Conservation (phyloP, 768 basidiomycete genomes). For the Mycena venus region DNA sequence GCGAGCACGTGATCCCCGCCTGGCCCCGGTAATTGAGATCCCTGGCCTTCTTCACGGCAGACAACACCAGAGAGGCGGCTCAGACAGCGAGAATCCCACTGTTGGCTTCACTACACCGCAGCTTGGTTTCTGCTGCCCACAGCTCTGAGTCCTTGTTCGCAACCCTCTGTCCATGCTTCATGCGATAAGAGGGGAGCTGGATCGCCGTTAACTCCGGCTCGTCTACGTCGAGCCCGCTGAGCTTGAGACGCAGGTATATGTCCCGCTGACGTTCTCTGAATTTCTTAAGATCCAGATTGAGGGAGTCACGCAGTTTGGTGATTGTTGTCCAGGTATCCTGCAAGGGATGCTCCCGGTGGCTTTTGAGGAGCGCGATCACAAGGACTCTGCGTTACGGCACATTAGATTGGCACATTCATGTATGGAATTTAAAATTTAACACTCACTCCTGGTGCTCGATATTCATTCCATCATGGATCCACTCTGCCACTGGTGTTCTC, state of each 20-base stretch:
- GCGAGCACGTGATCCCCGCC: too few species aligned
- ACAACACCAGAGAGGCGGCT: not conserved
- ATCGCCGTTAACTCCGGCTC: slow-evolving; percentile 13
- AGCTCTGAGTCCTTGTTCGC: not conserved
- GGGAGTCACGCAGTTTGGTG: not conserved
- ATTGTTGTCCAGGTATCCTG: too few species aligned
- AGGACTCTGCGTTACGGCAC: not conserved
- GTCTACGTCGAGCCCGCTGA: slow-evolving; percentile 1
- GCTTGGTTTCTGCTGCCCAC: too few species aligned
- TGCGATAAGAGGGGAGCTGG: slow-evolving; percentile 12
- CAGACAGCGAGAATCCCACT: slow-evolving; percentile 1
- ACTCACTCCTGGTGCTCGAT: slow-evolving; percentile 19
- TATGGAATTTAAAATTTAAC: not conserved
- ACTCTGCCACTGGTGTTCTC: too few species aligned
- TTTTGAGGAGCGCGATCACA: not conserved
- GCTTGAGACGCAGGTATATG: slow-evolving; percentile 8
- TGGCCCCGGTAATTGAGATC: too few species aligned
- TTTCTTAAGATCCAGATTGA: slow-evolving; percentile 2
- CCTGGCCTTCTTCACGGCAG: too few species aligned
- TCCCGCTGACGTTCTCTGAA: not conserved
- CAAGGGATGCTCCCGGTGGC: too few species aligned
- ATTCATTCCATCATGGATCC: slow-evolving; percentile 16
- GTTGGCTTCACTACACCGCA: not conserved
- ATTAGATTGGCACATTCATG: too few species aligned
- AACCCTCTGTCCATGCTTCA: not conserved